Evolutionary conservation across 1,284 basidiomycete genomes (phyloP).

Genomic region (Boletus hoseneyae): DNA sequence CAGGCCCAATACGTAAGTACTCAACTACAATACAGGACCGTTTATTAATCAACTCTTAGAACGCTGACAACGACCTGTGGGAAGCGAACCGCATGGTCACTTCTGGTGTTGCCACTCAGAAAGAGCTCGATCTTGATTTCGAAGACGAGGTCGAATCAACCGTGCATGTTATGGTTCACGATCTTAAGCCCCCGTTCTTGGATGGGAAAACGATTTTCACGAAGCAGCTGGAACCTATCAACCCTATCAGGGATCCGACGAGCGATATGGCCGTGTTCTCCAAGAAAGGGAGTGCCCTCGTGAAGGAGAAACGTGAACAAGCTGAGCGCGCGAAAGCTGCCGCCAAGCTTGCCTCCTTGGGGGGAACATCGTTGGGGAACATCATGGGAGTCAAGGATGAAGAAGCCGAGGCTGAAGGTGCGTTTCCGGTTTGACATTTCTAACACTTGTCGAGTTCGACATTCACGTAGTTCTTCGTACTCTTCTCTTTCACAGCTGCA

Average conservation of each 20-base stretch:
- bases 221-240: conserved; percentile 95
- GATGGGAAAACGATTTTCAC: conserved; percentile 97
- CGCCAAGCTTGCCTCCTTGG: conserved; percentile 89
- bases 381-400: conserved; percentile 97
- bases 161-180: conserved; percentile 96
- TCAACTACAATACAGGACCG: no score
- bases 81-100: conserved; percentile 97
- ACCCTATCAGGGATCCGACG: conserved; percentile 91
- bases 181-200: conserved; percentile 96
- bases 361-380: conserved; percentile 93
- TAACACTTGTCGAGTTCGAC: conserved; percentile 52
- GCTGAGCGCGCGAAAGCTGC: conserved; percentile 95
- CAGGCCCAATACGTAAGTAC: conserved; percentile 88
- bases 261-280: conserved; percentile 96
- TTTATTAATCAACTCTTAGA: conserved; percentile 45
- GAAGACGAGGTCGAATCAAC: conserved; percentile 94
- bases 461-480: conserved; percentile 62
- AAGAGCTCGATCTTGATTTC: conserved; percentile 84
- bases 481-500: conserved; percentile 46
- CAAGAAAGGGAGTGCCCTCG: conserved; percentile 91
- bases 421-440: conserved; percentile 34
- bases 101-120: conserved; percentile 88
- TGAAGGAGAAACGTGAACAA: conserved; percentile 94
- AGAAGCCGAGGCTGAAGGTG: conserved; percentile 82
- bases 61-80: conserved; percentile 97